Conservation (phyloP, 306 rosid genomes). For the Lathyrus sativus region DNA sequence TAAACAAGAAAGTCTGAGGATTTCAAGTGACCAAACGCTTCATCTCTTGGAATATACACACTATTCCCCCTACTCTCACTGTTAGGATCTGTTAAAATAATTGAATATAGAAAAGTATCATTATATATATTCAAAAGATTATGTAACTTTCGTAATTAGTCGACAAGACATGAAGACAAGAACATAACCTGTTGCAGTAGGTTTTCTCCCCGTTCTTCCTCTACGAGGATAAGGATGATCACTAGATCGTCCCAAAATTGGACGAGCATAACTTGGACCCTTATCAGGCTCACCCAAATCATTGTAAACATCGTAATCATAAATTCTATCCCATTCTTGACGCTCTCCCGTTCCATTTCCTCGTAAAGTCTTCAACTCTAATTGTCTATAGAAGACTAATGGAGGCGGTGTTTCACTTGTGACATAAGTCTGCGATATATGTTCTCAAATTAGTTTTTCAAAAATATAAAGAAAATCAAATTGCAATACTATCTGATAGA, state of each 20-base stretch:
- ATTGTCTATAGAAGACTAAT: conserved; percentile 43
- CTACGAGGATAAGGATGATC: conserved; percentile 73
- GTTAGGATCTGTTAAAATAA: conserved; percentile 44
- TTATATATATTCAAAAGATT: too few species aligned
- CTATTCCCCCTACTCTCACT: conserved; percentile 40
- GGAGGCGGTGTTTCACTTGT: conserved; percentile 63
- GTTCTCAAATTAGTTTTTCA: not conserved
- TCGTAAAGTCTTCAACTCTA: conserved; percentile 53
- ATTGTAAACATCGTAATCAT: conserved; percentile 63
- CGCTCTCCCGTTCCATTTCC: conserved; percentile 67
- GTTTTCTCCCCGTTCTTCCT: conserved; percentile 73
- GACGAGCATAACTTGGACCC: conserved; percentile 30
- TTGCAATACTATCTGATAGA: not conserved
- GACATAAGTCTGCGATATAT: conserved; percentile 51
- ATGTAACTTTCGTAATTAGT: too few species aligned
- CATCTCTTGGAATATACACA: conserved; percentile 73
- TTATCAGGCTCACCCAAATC: conserved; percentile 35
- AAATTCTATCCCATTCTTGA: conserved; percentile 61
- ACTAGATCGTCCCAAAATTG: conserved; percentile 62
- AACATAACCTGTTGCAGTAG: conserved; percentile 45
- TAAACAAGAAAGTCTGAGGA: conserved; percentile 36
- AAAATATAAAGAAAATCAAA: not conserved
- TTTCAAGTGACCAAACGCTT: conserved; percentile 63
- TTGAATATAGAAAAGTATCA: too few species aligned
- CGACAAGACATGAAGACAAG: too few species aligned